These are phyloP conservation scores for Pseudogymnoascus sp. DNA, from an alignment of 2,329 filamentous ascomycete species.

Conservation along the genomic window DNA sequence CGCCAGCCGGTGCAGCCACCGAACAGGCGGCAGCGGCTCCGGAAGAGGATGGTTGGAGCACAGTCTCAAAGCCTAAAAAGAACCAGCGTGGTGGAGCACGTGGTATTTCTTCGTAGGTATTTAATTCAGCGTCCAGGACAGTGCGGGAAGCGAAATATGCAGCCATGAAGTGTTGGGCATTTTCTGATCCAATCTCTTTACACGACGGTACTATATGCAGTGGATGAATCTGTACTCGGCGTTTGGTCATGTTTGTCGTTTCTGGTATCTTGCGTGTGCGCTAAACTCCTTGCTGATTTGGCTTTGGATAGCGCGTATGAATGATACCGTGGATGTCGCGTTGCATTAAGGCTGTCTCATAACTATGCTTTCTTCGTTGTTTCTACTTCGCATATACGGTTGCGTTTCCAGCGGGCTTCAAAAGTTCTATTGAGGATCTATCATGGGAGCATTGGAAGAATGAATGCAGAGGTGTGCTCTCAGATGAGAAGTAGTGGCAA, in stretches of 20 bases:
- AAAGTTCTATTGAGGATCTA: conserved; percentile 8
- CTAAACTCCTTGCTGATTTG: conserved; percentile 9
- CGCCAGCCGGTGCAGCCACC: conserved; percentile 32
- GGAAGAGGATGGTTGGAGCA: conserved; percentile 60
- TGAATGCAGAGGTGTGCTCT: conserved; percentile 3
- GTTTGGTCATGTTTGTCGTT: conserved; percentile 9
- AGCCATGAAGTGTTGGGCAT: conserved; percentile 5
- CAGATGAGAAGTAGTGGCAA: conserved; percentile 7
- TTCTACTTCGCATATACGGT: conserved; percentile 9
- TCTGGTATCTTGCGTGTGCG: conserved; percentile 6
- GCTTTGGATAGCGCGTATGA: conserved; percentile 11
- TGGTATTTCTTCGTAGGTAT: conserved; percentile 27
- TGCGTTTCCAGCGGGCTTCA: conserved; percentile 7
- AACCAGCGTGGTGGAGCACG: conserved; percentile 30
- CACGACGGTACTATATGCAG: conserved; percentile 9
- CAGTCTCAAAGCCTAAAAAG: conserved; percentile 38
- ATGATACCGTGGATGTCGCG: conserved; percentile 6
- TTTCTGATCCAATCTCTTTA: conserved; percentile 7
- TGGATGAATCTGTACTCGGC: conserved; percentile 8
- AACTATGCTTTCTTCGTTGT: conserved; percentile 8
- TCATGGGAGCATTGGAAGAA: conserved; percentile 8
- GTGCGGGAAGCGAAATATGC: conserved; percentile 5
- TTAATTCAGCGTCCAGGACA: conserved; percentile 3
- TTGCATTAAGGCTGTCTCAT: conserved; percentile 6
- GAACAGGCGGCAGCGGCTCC: conserved; percentile 32